Percentiles rank a stretch among this genome's conserved stretches.
Conservation (phyloP, 2,329 filamentous ascomycete species). For the Saccharata proteae region DNA sequence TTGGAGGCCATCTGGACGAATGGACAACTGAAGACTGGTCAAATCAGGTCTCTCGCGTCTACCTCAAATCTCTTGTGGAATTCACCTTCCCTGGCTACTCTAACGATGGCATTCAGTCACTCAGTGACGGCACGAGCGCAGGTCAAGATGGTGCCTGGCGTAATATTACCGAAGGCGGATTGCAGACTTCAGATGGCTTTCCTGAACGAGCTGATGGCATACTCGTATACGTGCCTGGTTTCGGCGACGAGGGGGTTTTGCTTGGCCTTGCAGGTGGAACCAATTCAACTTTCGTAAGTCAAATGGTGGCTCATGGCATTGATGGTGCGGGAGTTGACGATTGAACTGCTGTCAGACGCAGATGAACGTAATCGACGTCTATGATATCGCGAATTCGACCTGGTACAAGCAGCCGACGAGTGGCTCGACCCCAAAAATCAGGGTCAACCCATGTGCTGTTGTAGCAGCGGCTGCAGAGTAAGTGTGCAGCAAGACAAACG, state of each 20-base stretch:
- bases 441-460: constrained; percentile 58
- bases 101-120: constrained; percentile 49
- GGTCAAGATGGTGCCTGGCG: constrained; percentile 52
- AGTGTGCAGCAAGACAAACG: constrained; percentile 11
- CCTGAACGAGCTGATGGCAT: constrained; percentile 63
- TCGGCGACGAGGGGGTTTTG: constrained; percentile 62
- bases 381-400: constrained; percentile 55
- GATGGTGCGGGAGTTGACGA: neutral
- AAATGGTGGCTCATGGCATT: constrained; percentile 11
- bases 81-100: constrained; percentile 61
- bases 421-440: constrained; percentile 45
- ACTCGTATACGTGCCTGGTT: constrained; percentile 64
- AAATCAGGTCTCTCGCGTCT: constrained; percentile 49
- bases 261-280: constrained; percentile 67
- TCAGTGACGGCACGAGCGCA: constrained; percentile 44
- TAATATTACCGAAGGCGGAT: constrained; percentile 61
- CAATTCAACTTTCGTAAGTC: constrained; percentile 48
- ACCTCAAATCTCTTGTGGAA: constrained; percentile 62
- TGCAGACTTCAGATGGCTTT: constrained; percentile 55
- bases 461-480: constrained; percentile 57
- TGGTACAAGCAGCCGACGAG: constrained; percentile 67
- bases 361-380: constrained; percentile 69
- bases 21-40: constrained; percentile 56
- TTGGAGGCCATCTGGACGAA: constrained; percentile 62
- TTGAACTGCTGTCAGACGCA: constrained; percentile 31